Conservation (phyloP, 2,329 filamentous ascomycete genomes). For the Eutypa lata region DNA sequence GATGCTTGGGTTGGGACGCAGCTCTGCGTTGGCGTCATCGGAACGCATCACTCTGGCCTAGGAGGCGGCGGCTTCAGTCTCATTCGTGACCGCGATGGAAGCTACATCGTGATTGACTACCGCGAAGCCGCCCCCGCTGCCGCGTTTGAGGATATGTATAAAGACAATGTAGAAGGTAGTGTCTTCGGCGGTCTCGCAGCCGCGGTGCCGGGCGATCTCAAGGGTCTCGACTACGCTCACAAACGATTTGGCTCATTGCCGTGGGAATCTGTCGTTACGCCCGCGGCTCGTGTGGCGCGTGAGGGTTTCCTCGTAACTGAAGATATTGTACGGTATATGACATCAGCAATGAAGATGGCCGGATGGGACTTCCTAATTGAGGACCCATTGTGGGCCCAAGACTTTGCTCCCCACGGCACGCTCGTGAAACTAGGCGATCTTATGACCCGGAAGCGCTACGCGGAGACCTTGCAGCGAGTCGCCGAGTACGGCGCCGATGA, state of each 20-base stretch:
- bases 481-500: slow-evolving; percentile 68
- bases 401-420: slow-evolving; percentile 83
- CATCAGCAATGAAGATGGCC: slow-evolving; percentile 35
- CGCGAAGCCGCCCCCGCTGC: slow-evolving; percentile 82
- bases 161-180: slow-evolving; percentile 63
- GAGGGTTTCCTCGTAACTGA: slow-evolving; percentile 71
- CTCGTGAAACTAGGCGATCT: slow-evolving; percentile 69
- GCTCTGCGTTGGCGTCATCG: slow-evolving; percentile 72
- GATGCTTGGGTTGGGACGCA: slow-evolving; percentile 73
- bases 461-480: slow-evolving; percentile 71
- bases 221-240: slow-evolving; percentile 78
- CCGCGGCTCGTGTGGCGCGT: slow-evolving; percentile 70
- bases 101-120: slow-evolving; percentile 86
- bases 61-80: slow-evolving; percentile 91
- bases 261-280: slow-evolving; percentile 70
- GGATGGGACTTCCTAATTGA: slow-evolving; percentile 64
- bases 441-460: slow-evolving; percentile 79
- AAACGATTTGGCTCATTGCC: slow-evolving; percentile 64
- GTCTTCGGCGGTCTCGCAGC: slow-evolving; percentile 70
- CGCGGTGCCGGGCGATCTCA: slow-evolving; percentile 71
- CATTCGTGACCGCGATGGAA: slow-evolving; percentile 66
- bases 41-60: slow-evolving; percentile 78
- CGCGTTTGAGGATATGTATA: slow-evolving; percentile 81
- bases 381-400: slow-evolving; percentile 77
- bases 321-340: slow-evolving; percentile 75